These are phyloP conservation scores for Penicillium bovifimosum DNA, from an alignment of 495 filamentous ascomycete species.

Conservation along the genomic window DNA sequence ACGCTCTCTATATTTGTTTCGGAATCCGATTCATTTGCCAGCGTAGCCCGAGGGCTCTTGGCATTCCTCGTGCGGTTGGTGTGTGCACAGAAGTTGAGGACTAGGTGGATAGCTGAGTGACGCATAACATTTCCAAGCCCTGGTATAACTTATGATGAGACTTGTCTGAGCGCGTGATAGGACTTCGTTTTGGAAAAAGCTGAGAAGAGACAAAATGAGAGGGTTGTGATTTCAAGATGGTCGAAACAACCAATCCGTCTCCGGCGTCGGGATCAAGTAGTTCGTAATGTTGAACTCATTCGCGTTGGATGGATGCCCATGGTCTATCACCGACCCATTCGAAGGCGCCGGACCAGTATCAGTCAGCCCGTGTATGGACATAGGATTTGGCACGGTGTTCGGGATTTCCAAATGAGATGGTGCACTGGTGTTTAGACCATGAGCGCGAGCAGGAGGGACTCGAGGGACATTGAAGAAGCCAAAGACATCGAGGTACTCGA, in stretches of 20 bases:
- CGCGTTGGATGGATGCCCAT: constrained; percentile 17
- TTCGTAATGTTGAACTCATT: constrained; percentile 48
- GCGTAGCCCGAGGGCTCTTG: too few species aligned
- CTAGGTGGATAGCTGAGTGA: too few species aligned
- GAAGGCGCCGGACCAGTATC: constrained; percentile 10
- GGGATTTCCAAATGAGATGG: constrained; percentile 24
- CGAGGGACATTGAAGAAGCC: constrained; percentile 88
- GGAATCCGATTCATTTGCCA: too few species aligned
- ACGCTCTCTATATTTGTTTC: too few species aligned
- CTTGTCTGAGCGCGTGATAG: too few species aligned
- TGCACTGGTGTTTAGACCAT: constrained; percentile 16
- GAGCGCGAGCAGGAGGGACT: constrained; percentile 44
- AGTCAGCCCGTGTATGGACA: constrained; percentile 41
- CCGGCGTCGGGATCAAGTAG: constrained; percentile 43
- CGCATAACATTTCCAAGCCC: too few species aligned
- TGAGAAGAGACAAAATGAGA: background rate
- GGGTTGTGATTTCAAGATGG: constrained; percentile 18
- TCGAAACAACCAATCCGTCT: constrained; percentile 45
- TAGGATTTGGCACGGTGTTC: constrained; percentile 33
- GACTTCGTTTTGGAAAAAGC: too few species aligned
- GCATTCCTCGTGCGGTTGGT: too few species aligned
- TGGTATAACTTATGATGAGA: background rate
- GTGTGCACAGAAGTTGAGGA: too few species aligned
- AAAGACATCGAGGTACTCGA: constrained; percentile 90
- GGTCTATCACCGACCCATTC: constrained; percentile 21